Conservation (phyloP, 495 filamentous ascomycete species). For the Neurospora hispaniola region DNA sequence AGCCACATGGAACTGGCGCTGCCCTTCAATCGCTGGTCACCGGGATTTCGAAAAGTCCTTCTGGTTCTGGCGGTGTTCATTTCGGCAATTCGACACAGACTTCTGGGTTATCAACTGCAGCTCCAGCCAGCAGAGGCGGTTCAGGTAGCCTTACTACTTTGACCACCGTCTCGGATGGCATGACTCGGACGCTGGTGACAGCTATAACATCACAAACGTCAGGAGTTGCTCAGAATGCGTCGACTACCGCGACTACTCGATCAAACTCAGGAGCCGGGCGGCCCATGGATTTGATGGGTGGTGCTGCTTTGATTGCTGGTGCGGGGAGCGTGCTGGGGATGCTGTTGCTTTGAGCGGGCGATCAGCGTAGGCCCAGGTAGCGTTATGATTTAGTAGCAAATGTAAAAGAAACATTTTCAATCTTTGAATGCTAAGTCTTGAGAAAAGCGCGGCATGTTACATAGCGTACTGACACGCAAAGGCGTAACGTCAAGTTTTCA, state of each 20-base stretch:
- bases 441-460: neutral
- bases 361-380: neutral
- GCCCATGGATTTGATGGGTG: neutral
- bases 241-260: neutral
- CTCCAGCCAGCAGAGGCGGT: neutral
- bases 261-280: slow-evolving; percentile 1
- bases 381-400: neutral
- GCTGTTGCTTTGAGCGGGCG: neutral
- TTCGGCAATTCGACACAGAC: neutral
- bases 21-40: neutral
- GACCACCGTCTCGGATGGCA: slow-evolving; percentile 3
- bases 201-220: slow-evolving; percentile 2
- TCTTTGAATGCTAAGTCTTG: neutral
- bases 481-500: neutral
- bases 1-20: neutral
- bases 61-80: neutral
- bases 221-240: neutral
- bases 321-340: slow-evolving; percentile 2
- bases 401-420: neutral
- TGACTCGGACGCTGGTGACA: slow-evolving; percentile 1
- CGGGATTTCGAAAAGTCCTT: neutral
- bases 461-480: neutral
- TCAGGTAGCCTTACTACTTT: neutral
- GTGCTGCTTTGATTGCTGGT: slow-evolving; percentile 4
- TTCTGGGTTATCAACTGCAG: neutral